Evolutionary conservation across 768 basidiomycete genomes (phyloP).

Genomic region (Agrocybe chaxingu): DNA sequence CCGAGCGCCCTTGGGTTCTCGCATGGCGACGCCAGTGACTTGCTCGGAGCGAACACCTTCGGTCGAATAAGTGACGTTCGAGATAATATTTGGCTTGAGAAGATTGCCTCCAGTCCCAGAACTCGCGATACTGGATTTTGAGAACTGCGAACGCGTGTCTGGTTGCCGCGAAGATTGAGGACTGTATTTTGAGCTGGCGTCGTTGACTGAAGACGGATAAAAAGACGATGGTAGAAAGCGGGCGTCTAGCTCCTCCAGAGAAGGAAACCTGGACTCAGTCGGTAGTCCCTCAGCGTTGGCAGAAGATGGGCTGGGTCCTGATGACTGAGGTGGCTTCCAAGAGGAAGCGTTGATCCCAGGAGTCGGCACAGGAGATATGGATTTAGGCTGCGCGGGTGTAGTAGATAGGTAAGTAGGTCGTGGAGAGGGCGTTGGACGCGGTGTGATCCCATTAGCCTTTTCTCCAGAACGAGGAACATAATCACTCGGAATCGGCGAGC

Average conservation of each 20-base stretch:
- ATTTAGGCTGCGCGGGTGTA: slow-evolving; percentile 23
- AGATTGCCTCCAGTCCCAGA: slow-evolving; percentile 14
- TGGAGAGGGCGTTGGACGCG: slow-evolving; percentile 35
- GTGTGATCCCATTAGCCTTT: slow-evolving; percentile 17
- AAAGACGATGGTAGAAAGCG: slow-evolving; percentile 19
- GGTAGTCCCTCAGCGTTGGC: slow-evolving; percentile 36
- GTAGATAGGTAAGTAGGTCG: slow-evolving; percentile 22
- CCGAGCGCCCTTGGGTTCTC: slow-evolving; percentile 29
- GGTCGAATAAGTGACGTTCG: slow-evolving; percentile 19
- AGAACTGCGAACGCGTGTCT: slow-evolving; percentile 3
- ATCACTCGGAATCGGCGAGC: slow-evolving; percentile 23
- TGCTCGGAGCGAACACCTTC: slow-evolving; percentile 55
- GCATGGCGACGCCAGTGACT: slow-evolving; percentile 51
- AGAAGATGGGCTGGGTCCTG: slow-evolving; percentile 25
- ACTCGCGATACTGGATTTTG: slow-evolving; percentile 9
- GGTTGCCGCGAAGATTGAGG: slow-evolving; percentile 5
- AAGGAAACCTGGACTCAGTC: slow-evolving; percentile 79
- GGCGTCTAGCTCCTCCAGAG: slow-evolving; percentile 80
- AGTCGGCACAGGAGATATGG: slow-evolving; percentile 28
- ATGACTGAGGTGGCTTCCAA: slow-evolving; percentile 25
- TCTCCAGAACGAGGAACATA: slow-evolving; percentile 28
- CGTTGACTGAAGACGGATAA: slow-evolving; percentile 20
- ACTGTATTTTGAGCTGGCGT: slow-evolving; percentile 10
- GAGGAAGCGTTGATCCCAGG: slow-evolving; percentile 27
- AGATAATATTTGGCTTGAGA: slow-evolving; percentile 18